Evolutionary conservation across 2,329 filamentous ascomycete species (phyloP).

Genomic region (Pseudogymnoascus sp.): DNA sequence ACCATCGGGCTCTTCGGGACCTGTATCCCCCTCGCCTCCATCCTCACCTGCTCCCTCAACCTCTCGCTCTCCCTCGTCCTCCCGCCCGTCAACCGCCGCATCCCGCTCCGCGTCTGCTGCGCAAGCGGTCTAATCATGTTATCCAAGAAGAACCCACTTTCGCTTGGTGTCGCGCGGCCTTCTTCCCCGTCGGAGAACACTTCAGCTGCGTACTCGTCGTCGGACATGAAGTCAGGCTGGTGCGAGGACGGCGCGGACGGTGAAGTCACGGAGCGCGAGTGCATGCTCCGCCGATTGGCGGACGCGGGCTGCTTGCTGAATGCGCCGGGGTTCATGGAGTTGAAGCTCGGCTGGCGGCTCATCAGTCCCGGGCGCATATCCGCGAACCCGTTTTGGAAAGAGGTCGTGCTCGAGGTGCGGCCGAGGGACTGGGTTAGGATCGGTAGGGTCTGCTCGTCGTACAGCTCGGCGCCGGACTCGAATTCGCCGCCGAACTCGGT

Average conservation of each 20-base stretch:
- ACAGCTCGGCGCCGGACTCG: slow-evolving; percentile 71
- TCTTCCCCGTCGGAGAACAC: slow-evolving; percentile 73
- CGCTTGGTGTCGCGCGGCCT: slow-evolving; percentile 24
- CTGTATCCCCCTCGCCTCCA: slow-evolving; percentile 23
- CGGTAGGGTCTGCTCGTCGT: slow-evolving; percentile 87
- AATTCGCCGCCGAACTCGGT: slow-evolving; percentile 59
- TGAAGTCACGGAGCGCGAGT: slow-evolving; percentile 77
- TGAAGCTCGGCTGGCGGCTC: slow-evolving; percentile 50
- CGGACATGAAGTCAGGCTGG: slow-evolving; percentile 53
- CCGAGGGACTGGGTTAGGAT: slow-evolving; percentile 76
- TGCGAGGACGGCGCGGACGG: slow-evolving; percentile 54
- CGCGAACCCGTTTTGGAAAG: slow-evolving; percentile 81
- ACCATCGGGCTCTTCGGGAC: slow-evolving; percentile 26
- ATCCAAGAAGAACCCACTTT: slow-evolving; percentile 43
- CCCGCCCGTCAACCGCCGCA: slow-evolving; percentile 55
- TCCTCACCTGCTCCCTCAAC: slow-evolving; percentile 23
- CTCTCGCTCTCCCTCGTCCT: slow-evolving; percentile 27
- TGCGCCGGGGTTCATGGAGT: slow-evolving; percentile 55
- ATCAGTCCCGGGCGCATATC: slow-evolving; percentile 58
- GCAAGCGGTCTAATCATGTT: slow-evolving; percentile 53
- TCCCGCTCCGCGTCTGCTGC: slow-evolving; percentile 48
- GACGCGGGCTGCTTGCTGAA: slow-evolving; percentile 39
- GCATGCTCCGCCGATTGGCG: slow-evolving; percentile 56
- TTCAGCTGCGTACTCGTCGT: slow-evolving; percentile 68
- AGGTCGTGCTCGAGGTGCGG: slow-evolving; percentile 59